A percentile compares a stretch with the other conserved stretches of the same genome.
phyloP scores from a whole-genome alignment of 2,329 filamentous ascomycete species.

The Hypoxylon sp. region DNA sequence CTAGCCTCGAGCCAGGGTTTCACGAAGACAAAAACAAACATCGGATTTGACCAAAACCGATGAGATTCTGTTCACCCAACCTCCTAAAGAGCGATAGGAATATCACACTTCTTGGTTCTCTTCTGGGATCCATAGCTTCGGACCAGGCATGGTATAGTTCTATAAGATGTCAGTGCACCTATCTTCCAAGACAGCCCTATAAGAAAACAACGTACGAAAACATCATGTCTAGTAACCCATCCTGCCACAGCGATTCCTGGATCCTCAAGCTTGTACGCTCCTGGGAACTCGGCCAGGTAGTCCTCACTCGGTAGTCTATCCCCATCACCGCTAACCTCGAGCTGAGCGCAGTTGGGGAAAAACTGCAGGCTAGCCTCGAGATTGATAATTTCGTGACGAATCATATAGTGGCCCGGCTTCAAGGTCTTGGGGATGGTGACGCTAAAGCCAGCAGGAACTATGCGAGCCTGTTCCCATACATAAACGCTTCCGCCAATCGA shows the following conservation, averaged over 20 bases:
- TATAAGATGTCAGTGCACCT: too few species aligned
- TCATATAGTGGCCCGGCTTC: conserved; percentile 22
- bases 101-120: too few species aligned
- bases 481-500: not conserved
- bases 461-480: conserved; percentile 1
- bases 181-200: too few species aligned
- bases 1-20: too few species aligned
- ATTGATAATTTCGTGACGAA: conserved; percentile 27
- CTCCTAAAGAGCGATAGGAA: too few species aligned
- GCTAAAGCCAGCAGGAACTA: not conserved
- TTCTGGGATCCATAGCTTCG: not conserved
- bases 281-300: conserved; percentile 35
- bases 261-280: conserved; percentile 1
- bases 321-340: conserved; percentile 17
- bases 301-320: conserved; percentile 10
- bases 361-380: conserved; percentile 20
- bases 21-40: too few species aligned
- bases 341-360: conserved; percentile 23
- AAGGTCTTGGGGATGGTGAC: conserved; percentile 20
- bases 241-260: not conserved
- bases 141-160: conserved; percentile 1
- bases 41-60: too few species aligned
- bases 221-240: too few species aligned
- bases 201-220: too few species aligned
- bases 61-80: too few species aligned